phyloP scores from a whole-genome alignment of 495 filamentous ascomycete species.

The Neurospora africana region DNA sequence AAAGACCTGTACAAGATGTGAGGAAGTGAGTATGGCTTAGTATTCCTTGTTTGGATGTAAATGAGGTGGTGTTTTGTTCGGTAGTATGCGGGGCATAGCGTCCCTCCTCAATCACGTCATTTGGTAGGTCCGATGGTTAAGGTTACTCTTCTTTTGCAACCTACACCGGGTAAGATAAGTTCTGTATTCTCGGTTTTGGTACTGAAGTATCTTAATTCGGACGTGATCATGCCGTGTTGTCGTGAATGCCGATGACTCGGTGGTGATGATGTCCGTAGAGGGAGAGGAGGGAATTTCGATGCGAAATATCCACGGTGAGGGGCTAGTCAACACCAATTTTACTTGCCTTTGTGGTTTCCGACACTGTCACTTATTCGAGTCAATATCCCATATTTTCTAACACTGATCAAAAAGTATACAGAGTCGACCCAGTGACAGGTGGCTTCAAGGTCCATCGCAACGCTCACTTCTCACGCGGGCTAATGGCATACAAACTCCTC shows the following conservation, averaged over 20 bases:
- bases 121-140: not conserved
- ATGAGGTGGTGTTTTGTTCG: not conserved
- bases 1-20: not conserved
- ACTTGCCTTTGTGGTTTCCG: not conserved
- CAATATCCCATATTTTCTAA: not conserved
- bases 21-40: not conserved
- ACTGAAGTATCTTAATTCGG: not conserved
- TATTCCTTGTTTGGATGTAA: not conserved
- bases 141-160: not conserved
- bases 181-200: not conserved
- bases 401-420: not conserved
- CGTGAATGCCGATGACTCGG: not conserved
- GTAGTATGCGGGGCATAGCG: not conserved
- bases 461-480: not conserved
- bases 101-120: not conserved
- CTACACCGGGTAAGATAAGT: not conserved
- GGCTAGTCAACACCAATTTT: not conserved
- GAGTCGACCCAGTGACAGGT: not conserved
- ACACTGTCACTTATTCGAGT: not conserved
- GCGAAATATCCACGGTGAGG: not conserved
- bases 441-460: not conserved
- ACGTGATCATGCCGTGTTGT: not conserved
- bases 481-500: slow-evolving; percentile 17
- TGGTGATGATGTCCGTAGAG: not conserved
- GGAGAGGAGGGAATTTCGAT: not conserved